A percentile compares a stretch with the other conserved stretches of the same genome.
phyloP scores from a whole-genome alignment of 1,139 yeast species.

The Diutina siamensis region DNA sequence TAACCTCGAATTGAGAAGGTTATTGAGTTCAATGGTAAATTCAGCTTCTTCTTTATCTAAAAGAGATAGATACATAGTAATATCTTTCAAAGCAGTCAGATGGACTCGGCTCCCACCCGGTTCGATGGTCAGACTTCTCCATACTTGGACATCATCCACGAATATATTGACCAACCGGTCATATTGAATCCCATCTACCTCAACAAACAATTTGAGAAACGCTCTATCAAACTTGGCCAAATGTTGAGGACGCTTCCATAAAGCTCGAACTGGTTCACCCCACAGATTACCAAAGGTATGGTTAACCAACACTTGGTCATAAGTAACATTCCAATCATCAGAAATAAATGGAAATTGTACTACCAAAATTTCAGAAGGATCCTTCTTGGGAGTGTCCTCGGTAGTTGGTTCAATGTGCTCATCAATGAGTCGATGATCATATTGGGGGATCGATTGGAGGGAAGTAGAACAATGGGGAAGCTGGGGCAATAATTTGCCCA shows the following conservation, averaged over 20 bases:
- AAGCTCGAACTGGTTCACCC: not conserved
- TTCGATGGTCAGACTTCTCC: conserved; percentile 83
- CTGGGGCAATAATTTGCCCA: not conserved
- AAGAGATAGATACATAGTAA: conserved; percentile 42
- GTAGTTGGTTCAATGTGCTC: not conserved
- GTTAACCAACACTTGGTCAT: not conserved
- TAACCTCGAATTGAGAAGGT: conserved; percentile 41
- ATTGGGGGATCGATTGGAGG: not conserved
- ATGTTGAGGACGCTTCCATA: not conserved
- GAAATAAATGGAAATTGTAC: not conserved
- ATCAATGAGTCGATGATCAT: not conserved
- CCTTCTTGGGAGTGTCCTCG: not conserved
- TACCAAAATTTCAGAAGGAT: not conserved
- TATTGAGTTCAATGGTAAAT: conserved; percentile 53
- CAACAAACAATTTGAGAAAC: conserved; percentile 44
- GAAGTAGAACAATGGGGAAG: too few relatives aligned
- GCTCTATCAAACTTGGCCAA: conserved; percentile 18
- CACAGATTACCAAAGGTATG: conserved; percentile 1
- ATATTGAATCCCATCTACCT: conserved; percentile 58
- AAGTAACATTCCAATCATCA: not conserved
- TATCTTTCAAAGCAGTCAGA: conserved; percentile 49
- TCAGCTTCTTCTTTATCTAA: conserved; percentile 23
- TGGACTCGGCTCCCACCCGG: conserved; percentile 43
- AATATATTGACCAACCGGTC: conserved; percentile 68
- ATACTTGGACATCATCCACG: conserved; percentile 53